Percentiles rank a stretch among this genome's conserved stretches.
Conservation (phyloP, 352 stramenopile species). For the Pseudoperonospora humuli region DNA sequence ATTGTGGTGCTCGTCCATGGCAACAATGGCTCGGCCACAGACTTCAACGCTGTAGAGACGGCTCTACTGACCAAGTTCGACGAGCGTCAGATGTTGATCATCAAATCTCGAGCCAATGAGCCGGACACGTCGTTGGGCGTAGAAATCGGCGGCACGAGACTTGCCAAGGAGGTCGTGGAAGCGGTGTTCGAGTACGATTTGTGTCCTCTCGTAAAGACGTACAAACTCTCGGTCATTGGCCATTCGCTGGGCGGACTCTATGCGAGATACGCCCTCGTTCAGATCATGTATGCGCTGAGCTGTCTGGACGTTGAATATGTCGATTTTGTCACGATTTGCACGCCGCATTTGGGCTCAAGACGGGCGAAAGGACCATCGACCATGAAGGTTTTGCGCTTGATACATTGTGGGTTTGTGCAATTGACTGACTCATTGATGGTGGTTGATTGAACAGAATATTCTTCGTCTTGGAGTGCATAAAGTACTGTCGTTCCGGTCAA, state of each 20-base stretch:
- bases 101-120: slow-evolving; percentile 60
- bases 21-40: slow-evolving; percentile 66
- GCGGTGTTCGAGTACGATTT: slow-evolving; percentile 55
- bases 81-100: slow-evolving; percentile 42
- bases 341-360: slow-evolving; percentile 66
- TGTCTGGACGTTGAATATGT: slow-evolving; percentile 62
- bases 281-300: slow-evolving; percentile 43
- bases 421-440: slow-evolving; percentile 3
- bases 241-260: slow-evolving; percentile 78
- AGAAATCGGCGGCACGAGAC: slow-evolving; percentile 48
- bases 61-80: slow-evolving; percentile 40
- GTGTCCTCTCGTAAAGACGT: slow-evolving; percentile 31
- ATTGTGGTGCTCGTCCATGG: slow-evolving; percentile 79
- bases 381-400: slow-evolving; percentile 40
- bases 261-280: slow-evolving; percentile 53
- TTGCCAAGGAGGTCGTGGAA: slow-evolving; percentile 59
- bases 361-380: slow-evolving; percentile 50
- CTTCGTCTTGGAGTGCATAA: slow-evolving; percentile 64
- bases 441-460: slow-evolving; percentile 40
- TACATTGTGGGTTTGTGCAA: slow-evolving; percentile 1
- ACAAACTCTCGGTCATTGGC: slow-evolving; percentile 63
- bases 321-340: slow-evolving; percentile 76
- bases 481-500: slow-evolving; percentile 44
- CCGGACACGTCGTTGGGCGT: slow-evolving; percentile 58
- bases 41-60: slow-evolving; percentile 57